A percentile compares a stretch with the other conserved stretches of the same genome.
Evolutionary conservation across 2,329 filamentous ascomycete species (phyloP).

Genomic region (Fusarium sp.): DNA sequence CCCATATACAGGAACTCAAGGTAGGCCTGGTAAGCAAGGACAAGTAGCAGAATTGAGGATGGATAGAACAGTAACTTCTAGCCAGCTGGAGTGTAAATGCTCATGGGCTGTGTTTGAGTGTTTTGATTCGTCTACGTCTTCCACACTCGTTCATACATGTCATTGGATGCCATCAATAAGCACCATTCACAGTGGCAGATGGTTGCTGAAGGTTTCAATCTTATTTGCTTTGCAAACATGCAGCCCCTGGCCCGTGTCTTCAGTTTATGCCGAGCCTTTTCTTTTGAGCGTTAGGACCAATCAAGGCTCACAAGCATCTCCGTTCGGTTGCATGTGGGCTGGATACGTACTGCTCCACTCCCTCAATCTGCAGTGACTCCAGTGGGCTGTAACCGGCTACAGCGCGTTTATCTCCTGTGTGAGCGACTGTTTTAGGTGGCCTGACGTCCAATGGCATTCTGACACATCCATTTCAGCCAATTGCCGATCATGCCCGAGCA

Average conservation of each 20-base stretch:
- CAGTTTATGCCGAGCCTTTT: slow-evolving; percentile 26
- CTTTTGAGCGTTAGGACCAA: slow-evolving; percentile 16
- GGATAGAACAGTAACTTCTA: not conserved
- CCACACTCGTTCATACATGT: not conserved
- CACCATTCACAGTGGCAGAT: not conserved
- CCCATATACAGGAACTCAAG: not conserved
- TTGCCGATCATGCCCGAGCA: slow-evolving; percentile 29
- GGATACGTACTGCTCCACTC: slow-evolving; percentile 8
- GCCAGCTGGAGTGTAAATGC: not conserved
- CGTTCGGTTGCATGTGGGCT: not conserved
- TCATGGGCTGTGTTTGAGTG: not conserved
- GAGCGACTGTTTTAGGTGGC: slow-evolving; percentile 8
- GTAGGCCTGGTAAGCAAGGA: not conserved
- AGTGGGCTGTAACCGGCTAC: slow-evolving; percentile 18
- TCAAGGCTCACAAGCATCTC: not conserved
- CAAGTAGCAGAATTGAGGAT: not conserved
- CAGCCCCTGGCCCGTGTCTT: slow-evolving; percentile 4
- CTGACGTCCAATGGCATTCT: slow-evolving; percentile 23
- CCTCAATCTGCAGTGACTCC: slow-evolving; percentile 20
- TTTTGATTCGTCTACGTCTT: not conserved
- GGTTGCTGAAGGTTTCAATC: slow-evolving; percentile 26
- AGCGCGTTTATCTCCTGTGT: slow-evolving; percentile 7
- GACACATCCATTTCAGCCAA: slow-evolving; percentile 42
- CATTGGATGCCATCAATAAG: not conserved
- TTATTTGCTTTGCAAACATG: slow-evolving; percentile 23